Percentiles rank a stretch among this genome's conserved stretches.
Evolutionary conservation across 345 rosid species (phyloP).

Genomic region (Citrus unshiu): DNA sequence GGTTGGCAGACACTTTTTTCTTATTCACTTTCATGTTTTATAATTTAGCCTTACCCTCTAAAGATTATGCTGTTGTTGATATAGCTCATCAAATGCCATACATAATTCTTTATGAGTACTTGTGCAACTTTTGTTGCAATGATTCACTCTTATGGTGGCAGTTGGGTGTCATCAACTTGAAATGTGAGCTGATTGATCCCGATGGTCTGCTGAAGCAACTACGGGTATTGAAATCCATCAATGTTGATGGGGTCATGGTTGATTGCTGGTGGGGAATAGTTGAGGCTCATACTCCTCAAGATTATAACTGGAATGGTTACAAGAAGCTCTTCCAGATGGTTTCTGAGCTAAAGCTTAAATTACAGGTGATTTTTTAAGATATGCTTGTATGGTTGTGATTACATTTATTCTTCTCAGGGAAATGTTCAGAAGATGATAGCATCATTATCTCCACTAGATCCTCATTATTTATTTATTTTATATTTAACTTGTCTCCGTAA

Average conservation of each 20-base stretch:
- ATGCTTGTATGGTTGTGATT: slow-evolving; percentile 2
- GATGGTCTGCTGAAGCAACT: slow-evolving; percentile 80
- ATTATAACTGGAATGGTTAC: slow-evolving; percentile 95
- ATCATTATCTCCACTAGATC: too few species aligned
- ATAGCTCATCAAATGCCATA: not conserved
- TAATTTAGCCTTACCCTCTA: not conserved
- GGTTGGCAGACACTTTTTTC: not conserved
- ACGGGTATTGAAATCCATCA: slow-evolving; percentile 68
- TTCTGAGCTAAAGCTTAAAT: slow-evolving; percentile 74
- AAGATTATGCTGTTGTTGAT: slow-evolving; percentile 1
- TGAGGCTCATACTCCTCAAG: slow-evolving; percentile 82
- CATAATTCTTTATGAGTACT: slow-evolving; percentile 1
- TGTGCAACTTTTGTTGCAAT: slow-evolving; percentile 1
- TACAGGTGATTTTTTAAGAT: slow-evolving; percentile 57
- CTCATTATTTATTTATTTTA: not conserved
- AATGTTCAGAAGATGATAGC: not conserved
- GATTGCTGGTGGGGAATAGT: slow-evolving; percentile 99
- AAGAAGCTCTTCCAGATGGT: slow-evolving; percentile 75
- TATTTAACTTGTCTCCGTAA: not conserved
- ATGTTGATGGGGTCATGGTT: slow-evolving; percentile 80
- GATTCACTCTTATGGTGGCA: slow-evolving; percentile 28
- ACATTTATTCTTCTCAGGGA: not conserved
- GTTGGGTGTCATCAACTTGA: slow-evolving; percentile 92
- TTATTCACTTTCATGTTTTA: not conserved
- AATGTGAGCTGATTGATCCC: slow-evolving; percentile 86